Evolutionary conservation across 108 stramenopile genomes (phyloP).

Genomic region (Conticribra guillardii): DNA sequence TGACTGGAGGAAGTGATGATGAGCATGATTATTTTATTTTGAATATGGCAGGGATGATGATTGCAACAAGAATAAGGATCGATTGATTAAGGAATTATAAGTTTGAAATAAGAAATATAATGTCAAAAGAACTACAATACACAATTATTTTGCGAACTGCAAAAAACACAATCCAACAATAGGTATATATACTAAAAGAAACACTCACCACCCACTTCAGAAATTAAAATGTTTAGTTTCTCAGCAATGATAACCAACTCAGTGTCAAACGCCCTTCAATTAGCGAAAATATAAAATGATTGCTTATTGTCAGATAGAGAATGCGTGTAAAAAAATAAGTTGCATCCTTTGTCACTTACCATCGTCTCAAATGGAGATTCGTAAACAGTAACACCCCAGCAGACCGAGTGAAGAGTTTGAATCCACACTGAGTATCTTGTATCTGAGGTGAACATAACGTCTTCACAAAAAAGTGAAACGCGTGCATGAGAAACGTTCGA

Average conservation of each 20-base stretch:
- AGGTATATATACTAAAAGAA: too few relatives aligned
- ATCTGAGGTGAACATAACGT: constrained; percentile 57
- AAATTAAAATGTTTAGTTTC: constrained; percentile 41
- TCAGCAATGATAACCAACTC: constrained; percentile 73
- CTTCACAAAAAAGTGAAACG: constrained; percentile 81
- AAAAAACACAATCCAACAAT: too few relatives aligned
- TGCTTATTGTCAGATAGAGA: not conserved
- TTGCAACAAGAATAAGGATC: too few relatives aligned
- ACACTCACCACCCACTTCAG: constrained; percentile 77
- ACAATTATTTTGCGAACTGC: too few relatives aligned
- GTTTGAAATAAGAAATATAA: too few relatives aligned
- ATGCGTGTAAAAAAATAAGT: not conserved
- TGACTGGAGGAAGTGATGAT: too few relatives aligned
- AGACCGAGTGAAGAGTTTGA: constrained; percentile 71
- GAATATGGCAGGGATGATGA: too few relatives aligned
- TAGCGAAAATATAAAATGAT: not conserved
- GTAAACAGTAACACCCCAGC: constrained; percentile 57
- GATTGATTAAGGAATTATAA: too few relatives aligned
- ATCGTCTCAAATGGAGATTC: constrained; percentile 73
- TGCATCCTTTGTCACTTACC: constrained; percentile 20
- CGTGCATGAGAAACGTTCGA: constrained; percentile 73
- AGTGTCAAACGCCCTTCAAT: constrained; percentile 77
- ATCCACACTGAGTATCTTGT: constrained; percentile 88
- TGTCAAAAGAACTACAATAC: too few relatives aligned
- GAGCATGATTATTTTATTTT: too few relatives aligned